These are phyloP conservation scores for Chiua virens DNA, from an alignment of 768 basidiomycete genomes.

Conservation along the genomic window DNA sequence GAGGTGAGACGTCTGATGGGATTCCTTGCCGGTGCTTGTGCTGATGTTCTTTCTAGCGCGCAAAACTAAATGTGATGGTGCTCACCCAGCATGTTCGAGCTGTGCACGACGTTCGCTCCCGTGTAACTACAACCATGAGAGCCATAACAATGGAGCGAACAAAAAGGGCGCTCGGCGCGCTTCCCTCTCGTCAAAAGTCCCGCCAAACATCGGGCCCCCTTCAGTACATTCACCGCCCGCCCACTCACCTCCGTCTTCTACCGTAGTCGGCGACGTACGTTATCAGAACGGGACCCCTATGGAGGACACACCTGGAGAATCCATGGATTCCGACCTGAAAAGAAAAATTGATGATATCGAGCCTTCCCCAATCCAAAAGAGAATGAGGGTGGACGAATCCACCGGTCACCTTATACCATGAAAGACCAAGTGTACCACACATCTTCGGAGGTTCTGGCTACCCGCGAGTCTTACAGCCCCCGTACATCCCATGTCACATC, in stretches of 20 bases:
- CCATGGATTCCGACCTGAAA: constrained; percentile 59
- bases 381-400: constrained; percentile 66
- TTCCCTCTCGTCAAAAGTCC: constrained; percentile 49
- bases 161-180: constrained; percentile 49
- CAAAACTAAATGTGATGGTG: constrained; percentile 87
- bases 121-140: constrained; percentile 82
- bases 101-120: constrained; percentile 73
- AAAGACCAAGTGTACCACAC: constrained; percentile 32
- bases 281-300: constrained; percentile 36
- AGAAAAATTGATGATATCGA: constrained; percentile 57
- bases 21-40: not conserved
- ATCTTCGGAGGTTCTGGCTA: constrained; percentile 23
- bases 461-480: constrained; percentile 22
- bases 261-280: constrained; percentile 33
- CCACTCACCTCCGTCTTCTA: constrained; percentile 50
- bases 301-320: constrained; percentile 42
- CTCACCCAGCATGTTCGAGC: constrained; percentile 81
- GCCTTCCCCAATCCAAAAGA: constrained; percentile 57
- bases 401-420: constrained; percentile 55
- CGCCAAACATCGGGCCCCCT: constrained; percentile 22
- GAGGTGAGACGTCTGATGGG: constrained; percentile 52
- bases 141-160: constrained; percentile 25
- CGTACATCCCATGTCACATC: constrained; percentile 18
- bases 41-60: constrained; percentile 51
- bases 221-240: constrained; percentile 52